A percentile compares a stretch with the other conserved stretches of the same genome.
Conservation (phyloP, 345 rosid species). For the Hirschfeldia incana region DNA sequence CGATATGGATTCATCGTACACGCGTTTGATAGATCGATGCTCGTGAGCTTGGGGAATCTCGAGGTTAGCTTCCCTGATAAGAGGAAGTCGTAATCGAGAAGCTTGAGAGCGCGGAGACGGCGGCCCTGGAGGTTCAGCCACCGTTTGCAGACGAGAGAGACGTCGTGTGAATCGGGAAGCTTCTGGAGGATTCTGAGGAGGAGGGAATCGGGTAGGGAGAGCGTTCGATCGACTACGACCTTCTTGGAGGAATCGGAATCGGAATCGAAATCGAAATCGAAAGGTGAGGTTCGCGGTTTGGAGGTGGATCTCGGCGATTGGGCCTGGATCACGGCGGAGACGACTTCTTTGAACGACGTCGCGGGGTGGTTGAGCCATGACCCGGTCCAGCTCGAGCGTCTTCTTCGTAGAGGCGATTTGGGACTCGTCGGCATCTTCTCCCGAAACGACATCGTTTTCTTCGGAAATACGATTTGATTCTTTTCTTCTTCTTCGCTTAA, state of each 20-base stretch:
- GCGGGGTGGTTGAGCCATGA: conserved; percentile 56
- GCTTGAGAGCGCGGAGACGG: conserved; percentile 52
- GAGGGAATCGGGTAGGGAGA: conserved; percentile 65
- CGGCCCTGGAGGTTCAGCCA: conserved; percentile 85
- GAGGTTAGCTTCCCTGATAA: conserved; percentile 61
- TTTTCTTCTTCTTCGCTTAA: not conserved
- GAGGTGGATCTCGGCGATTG: conserved; percentile 43
- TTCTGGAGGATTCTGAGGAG: conserved; percentile 66
- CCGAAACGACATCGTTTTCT: conserved; percentile 51
- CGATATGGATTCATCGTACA: conserved; percentile 42
- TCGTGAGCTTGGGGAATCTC: conserved; percentile 71
- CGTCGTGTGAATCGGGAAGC: conserved; percentile 56
- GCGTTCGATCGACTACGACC: conserved; percentile 55
- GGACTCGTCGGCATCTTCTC: conserved; percentile 49
- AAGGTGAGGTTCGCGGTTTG: conserved; percentile 41
- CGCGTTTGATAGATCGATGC: conserved; percentile 52
- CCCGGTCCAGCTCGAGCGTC: conserved; percentile 56
- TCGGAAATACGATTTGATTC: not conserved
- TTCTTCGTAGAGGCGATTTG: conserved; percentile 49
- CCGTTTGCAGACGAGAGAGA: conserved; percentile 77
- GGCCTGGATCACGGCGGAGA: conserved; percentile 56
- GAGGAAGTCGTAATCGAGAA: conserved; percentile 69
- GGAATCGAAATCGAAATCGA: conserved; percentile 20
- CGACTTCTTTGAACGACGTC: conserved; percentile 55
- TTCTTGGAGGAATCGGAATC: conserved; percentile 8